Evolutionary conservation across 805 yeast genomes (phyloP).

Genomic region (Candida easanensis): DNA sequence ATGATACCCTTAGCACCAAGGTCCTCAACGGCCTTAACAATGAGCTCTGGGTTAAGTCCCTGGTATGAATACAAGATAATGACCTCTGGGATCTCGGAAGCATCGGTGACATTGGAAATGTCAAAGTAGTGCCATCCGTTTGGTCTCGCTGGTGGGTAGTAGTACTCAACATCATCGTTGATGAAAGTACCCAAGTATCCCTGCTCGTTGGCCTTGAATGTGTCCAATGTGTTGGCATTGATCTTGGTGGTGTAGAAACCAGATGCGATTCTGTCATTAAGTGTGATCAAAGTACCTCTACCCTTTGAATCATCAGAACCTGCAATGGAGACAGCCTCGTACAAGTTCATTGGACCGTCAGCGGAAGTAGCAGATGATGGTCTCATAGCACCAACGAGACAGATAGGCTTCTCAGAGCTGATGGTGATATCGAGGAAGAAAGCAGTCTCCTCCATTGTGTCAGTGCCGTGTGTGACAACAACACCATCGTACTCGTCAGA

Average conservation of each 20-base stretch:
- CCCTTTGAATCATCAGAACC: conserved; percentile 46
- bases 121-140: conserved; percentile 30
- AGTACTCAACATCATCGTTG: conserved; percentile 59
- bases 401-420: conserved; percentile 34
- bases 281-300: conserved; percentile 60
- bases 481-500: conserved; percentile 48
- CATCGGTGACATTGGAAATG: conserved; percentile 26
- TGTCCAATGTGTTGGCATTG: conserved; percentile 64
- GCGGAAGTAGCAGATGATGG: conserved; percentile 69
- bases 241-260: conserved; percentile 67
- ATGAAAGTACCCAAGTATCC: conserved; percentile 69
- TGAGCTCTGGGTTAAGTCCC: conserved; percentile 46
- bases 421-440: conserved; percentile 55
- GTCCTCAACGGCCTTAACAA: conserved; percentile 42
- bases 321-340: conserved; percentile 65
- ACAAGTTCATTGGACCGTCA: conserved; percentile 71
- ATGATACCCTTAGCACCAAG: conserved; percentile 51
- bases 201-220: conserved; percentile 63
- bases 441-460: conserved; percentile 65
- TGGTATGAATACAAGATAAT: conserved; percentile 61
- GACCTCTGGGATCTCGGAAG: conserved; percentile 37
- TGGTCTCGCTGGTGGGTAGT: conserved; percentile 59
- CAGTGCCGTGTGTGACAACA: conserved; percentile 72
- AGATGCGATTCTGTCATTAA: conserved; percentile 65
- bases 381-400: conserved; percentile 58